Conservation (phyloP, 2,329 filamentous ascomycete genomes). For the Pseudocercospora macadamiae region DNA sequence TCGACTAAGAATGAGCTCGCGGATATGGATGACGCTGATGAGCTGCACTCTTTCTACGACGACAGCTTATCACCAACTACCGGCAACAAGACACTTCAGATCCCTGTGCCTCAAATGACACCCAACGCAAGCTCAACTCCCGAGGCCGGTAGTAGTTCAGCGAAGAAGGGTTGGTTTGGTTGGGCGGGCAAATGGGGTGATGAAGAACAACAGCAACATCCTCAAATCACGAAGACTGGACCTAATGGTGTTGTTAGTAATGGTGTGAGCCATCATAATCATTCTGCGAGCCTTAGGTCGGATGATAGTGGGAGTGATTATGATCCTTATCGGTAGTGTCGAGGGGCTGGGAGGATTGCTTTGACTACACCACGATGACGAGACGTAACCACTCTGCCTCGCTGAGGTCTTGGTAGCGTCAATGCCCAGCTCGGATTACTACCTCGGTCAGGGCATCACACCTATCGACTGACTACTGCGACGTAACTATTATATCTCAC, state of each 20-base stretch:
- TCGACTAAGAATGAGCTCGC: slow-evolving; percentile 28
- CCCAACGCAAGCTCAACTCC: background rate
- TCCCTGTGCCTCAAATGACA: slow-evolving; percentile 18
- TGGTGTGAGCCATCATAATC: slow-evolving; percentile 16
- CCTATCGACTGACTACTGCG: too few species aligned
- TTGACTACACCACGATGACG: slow-evolving; percentile 4
- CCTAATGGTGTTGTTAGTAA: background rate
- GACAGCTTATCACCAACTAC: slow-evolving; percentile 20
- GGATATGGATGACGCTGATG: slow-evolving; percentile 28
- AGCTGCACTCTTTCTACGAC: slow-evolving; percentile 31
- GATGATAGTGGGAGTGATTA: slow-evolving; percentile 27
- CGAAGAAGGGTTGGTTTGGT: slow-evolving; percentile 30
- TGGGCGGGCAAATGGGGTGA: slow-evolving; percentile 30
- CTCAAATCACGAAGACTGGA: background rate
- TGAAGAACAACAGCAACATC: background rate
- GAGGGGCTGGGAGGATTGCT: slow-evolving; percentile 8
- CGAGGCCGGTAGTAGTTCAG: background rate
- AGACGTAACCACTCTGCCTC: too few species aligned
- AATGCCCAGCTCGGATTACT: too few species aligned
- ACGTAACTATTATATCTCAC: too few species aligned
- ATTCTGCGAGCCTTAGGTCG: background rate
- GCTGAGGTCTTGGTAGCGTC: too few species aligned
- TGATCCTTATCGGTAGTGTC: slow-evolving; percentile 30
- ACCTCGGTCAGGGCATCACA: too few species aligned
- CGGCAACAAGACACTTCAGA: slow-evolving; percentile 14